Evolutionary conservation across 2,329 filamentous ascomycete species (phyloP), one percentile per base, ranked within the genome.

Genomic region (Diaporthe vaccinii): DNA sequence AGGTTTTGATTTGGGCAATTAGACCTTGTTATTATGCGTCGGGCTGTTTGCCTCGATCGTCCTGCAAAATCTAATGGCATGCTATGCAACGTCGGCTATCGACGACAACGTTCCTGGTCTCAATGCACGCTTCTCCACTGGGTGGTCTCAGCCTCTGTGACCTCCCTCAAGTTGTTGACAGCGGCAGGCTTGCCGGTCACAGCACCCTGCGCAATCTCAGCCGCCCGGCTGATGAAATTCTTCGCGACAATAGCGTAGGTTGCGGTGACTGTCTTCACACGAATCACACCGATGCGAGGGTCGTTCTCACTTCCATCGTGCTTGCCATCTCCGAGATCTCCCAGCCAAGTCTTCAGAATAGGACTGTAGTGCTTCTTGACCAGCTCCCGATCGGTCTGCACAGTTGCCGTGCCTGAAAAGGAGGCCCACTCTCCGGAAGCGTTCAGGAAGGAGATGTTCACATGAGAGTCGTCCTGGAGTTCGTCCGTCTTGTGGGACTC

Each of bases 401-500:
- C 88, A 36, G 85, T 86, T 1, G 94, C 92, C 1, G 87, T 88
- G 69, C 95, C 95, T n/a, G 93, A 93, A 77, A 98, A 87, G 3
- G 94, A 97, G 0, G 95, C 95, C 95, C 95, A 98, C 83, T 96
- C 92, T 79, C 95, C 94, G 3, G 91, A 90, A 78, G 84, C 84
- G 83, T 93, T 93, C 79, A 96, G 88, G 87, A 98, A 98, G 65
- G 93, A 91, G 78, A 98, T 89, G 86, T 98, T 97, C 86, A 95
- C 89, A 79, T 94, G 90, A 0, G 92, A 87, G 83, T 97, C 92
- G 74, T 87, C 87, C 74, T 90, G 87, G 57, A 98, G 89, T 81
- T 98, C 95, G 83, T 95, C 90, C 7, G 94, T 95, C 89, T 98
- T 98, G 85, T 94, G 92, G 14, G 94, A 95, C 83, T 96, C 94